phyloP scores from a whole-genome alignment of 2,329 filamentous ascomycete genomes.

The Neonectria ditissima region DNA sequence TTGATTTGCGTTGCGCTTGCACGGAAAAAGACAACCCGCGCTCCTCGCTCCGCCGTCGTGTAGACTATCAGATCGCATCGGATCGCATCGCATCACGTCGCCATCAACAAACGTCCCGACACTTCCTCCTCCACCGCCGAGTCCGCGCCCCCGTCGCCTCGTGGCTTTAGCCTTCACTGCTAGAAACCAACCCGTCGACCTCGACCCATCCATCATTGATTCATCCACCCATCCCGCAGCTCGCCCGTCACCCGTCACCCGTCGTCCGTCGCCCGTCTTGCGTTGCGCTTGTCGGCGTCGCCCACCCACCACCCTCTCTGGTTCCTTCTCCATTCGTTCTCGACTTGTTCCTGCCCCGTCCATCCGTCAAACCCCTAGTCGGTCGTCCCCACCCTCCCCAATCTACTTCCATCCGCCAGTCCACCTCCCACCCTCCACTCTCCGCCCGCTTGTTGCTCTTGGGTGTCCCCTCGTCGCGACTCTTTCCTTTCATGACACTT shows the following conservation, averaged over 20 bases:
- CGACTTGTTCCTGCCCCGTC: slow-evolving; percentile 26
- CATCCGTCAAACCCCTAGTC: slow-evolving; percentile 25
- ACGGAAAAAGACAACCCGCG: slow-evolving; percentile 11
- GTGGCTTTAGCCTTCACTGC: background rate
- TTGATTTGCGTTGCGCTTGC: background rate
- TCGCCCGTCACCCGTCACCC: background rate
- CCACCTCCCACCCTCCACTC: slow-evolving; percentile 39
- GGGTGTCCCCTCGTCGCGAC: slow-evolving; percentile 34
- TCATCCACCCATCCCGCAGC: slow-evolving; percentile 6
- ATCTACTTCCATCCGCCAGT: slow-evolving; percentile 22
- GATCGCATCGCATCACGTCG: background rate
- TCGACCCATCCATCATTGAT: background rate
- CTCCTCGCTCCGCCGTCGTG: slow-evolving; percentile 9
- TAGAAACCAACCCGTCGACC: slow-evolving; percentile 9
- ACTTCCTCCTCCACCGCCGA: background rate
- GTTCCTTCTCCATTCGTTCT: slow-evolving; percentile 23
- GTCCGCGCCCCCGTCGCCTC: slow-evolving; percentile 5
- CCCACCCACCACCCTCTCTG: background rate
- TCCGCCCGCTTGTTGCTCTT: slow-evolving; percentile 36
- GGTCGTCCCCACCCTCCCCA: slow-evolving; percentile 34
- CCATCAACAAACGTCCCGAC: background rate
- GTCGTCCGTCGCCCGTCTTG: background rate
- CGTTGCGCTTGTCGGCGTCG: slow-evolving; percentile 19
- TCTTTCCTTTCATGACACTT: slow-evolving; percentile 43
- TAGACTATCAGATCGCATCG: background rate